Percentiles rank a stretch among this genome's conserved stretches.
Conservation (phyloP, 345 rosid species). For the Salix brachista region DNA sequence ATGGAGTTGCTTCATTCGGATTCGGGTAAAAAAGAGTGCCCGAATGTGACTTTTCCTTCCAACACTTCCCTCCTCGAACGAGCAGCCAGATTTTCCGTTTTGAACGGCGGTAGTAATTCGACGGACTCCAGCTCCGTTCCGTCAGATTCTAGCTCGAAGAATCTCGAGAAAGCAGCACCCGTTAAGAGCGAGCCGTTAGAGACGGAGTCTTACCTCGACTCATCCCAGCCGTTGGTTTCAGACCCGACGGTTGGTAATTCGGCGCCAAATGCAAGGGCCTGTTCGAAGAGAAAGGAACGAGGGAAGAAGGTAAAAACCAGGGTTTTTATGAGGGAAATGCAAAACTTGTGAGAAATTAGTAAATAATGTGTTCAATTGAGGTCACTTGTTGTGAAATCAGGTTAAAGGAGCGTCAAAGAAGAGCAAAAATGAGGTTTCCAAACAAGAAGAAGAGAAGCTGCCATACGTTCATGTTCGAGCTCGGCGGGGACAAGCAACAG, state of each 20-base stretch:
- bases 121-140: conserved; percentile 30
- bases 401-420: conserved; percentile 46
- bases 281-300: conserved; percentile 47
- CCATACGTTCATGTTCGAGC: conserved; percentile 78
- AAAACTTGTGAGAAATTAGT: neutral
- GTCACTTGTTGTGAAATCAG: conserved; percentile 7
- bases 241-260: conserved; percentile 29
- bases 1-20: conserved; percentile 55
- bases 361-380: neutral
- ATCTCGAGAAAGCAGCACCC: conserved; percentile 17
- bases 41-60: conserved; percentile 33
- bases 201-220: conserved; percentile 30
- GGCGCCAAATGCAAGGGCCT: conserved; percentile 24
- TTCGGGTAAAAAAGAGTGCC: conserved; percentile 9
- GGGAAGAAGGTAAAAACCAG: conserved; percentile 44
- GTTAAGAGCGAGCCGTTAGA: conserved; percentile 47
- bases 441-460: conserved; percentile 44
- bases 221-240: conserved; percentile 28
- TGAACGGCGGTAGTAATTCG: conserved; percentile 15
- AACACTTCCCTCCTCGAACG: conserved; percentile 30
- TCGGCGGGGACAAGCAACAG: conserved; percentile 77
- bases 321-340: neutral
- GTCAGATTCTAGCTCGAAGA: conserved; percentile 32
- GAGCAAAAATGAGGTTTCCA: conserved; percentile 43
- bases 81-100: conserved; percentile 37